Evolutionary conservation across 2,329 filamentous ascomycete genomes (phyloP), one percentile per base, ranked within the genome.

Genomic region (Plenodomus lindquistii): DNA sequence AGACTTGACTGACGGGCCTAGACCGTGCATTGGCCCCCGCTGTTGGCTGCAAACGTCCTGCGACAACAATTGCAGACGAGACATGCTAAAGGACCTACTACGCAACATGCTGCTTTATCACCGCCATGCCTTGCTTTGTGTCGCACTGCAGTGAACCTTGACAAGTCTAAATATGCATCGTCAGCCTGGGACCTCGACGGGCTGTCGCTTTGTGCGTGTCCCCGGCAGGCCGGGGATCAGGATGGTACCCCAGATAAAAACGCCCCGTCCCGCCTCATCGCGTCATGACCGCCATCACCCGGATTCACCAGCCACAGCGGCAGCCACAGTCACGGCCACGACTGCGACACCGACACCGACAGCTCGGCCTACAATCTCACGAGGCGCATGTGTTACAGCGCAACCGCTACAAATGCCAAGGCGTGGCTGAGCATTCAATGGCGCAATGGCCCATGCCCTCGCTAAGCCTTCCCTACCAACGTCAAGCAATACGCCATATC

Each of bases 371-470:
- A 31, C 4, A 31, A 31, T 8, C 27, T 31, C 27, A 31, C 27
- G 11, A 31, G 6, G 15, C 6, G 15, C 27, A 8, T 7, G 27
- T 15, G 27, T 31, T 31, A 31, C 27, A 8, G 27, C 27, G 11
- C 27, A 31, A 11, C 11, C 9, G 27, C 27, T 31, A 13, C 27
- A 31, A 4, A 42, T 41, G 40, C 41, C 40, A 36, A 27, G 36
- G 22, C 31, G 55, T 58, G 56, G 50, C 51, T 58, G 37, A 50
- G 41, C 41, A 38, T 36, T 47, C 49, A 57, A 59, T 59, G 54
- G 56, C 56, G 56, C 56, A 57, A 59, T 59, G 54, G 56, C 56
- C 54, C 56, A 55, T 52, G 51, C 51, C 16, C 15, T 40, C 42
- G 51, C 56, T 50, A 57, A 52, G 47, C 54, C 52, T 54, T 51